Evolutionary conservation across 148 eudicot genomes (phyloP).

Genomic region (Euryodendron excelsum): DNA sequence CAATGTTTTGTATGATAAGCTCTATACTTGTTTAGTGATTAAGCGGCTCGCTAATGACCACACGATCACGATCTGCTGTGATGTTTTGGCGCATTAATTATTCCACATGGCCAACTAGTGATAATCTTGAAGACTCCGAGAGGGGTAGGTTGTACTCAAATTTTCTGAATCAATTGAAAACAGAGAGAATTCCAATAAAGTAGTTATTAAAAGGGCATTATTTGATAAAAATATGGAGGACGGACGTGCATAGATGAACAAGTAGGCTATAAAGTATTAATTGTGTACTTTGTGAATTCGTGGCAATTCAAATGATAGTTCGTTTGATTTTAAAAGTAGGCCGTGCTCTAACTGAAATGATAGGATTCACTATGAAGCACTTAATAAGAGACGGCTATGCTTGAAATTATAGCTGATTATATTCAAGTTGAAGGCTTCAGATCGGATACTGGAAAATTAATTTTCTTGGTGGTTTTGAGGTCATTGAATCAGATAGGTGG

Average conservation of each 20-base stretch:
- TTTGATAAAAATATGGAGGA: background rate
- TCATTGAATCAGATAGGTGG: constrained; percentile 16
- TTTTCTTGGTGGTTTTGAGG: background rate
- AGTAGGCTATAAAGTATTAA: background rate
- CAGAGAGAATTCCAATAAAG: background rate
- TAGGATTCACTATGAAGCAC: background rate
- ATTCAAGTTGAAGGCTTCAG: too few relatives aligned
- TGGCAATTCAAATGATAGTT: background rate
- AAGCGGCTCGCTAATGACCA: background rate
- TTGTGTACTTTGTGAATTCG: background rate
- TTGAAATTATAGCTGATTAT: background rate
- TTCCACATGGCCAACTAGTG: background rate
- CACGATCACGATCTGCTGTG: background rate
- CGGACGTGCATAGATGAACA: background rate
- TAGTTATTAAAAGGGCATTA: background rate
- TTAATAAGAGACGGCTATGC: background rate
- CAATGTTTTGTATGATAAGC: background rate
- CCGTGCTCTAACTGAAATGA: background rate
- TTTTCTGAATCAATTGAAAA: background rate
- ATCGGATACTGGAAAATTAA: background rate
- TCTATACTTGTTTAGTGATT: too few relatives aligned
- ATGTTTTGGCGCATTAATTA: background rate
- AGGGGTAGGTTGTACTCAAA: background rate
- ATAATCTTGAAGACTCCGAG: background rate
- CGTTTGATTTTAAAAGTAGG: background rate